phyloP scores from a whole-genome alignment of 441 rosid species.

The Flueggea neowawraea region DNA sequence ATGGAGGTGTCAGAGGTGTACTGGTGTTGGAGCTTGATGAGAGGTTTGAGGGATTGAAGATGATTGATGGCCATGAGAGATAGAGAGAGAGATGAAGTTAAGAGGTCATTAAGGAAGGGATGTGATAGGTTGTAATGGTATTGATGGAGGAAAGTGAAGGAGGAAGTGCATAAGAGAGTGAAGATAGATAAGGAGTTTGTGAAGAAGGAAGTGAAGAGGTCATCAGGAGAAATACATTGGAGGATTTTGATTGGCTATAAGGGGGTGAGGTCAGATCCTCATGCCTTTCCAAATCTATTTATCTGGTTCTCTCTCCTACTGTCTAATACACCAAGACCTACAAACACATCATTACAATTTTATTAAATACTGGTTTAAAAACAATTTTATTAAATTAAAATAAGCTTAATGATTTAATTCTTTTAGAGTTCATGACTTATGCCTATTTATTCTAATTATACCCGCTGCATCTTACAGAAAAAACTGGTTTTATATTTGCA shows the following conservation, averaged over 20 bases:
- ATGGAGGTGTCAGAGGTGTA: conserved; percentile 16
- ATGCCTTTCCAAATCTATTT: no score
- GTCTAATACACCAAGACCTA: no score
- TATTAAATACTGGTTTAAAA: no score
- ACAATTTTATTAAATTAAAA: no score
- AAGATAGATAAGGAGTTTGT: conserved; percentile 33
- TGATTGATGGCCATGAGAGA: conserved; percentile 48
- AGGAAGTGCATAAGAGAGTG: neutral
- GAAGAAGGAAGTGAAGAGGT: conserved; percentile 16
- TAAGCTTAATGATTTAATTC: no score
- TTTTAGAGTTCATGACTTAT: no score
- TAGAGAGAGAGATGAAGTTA: neutral
- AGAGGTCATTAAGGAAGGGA: neutral
- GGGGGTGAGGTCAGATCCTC: conserved; percentile 51
- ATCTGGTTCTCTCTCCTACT: conserved; percentile 1
- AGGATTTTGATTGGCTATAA: conserved; percentile 44
- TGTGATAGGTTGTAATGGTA: neutral
- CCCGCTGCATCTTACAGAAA: no score
- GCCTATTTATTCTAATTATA: no score
- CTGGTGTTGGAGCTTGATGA: conserved; percentile 14
- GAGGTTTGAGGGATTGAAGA: conserved; percentile 20
- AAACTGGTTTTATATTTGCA: no score
- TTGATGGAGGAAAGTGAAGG: no score
- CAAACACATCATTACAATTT: no score
- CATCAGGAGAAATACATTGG: conserved; percentile 31